These are phyloP conservation scores for Diaporthe helianthi DNA, from an alignment of 2,329 filamentous ascomycete genomes.

Conservation along the genomic window DNA sequence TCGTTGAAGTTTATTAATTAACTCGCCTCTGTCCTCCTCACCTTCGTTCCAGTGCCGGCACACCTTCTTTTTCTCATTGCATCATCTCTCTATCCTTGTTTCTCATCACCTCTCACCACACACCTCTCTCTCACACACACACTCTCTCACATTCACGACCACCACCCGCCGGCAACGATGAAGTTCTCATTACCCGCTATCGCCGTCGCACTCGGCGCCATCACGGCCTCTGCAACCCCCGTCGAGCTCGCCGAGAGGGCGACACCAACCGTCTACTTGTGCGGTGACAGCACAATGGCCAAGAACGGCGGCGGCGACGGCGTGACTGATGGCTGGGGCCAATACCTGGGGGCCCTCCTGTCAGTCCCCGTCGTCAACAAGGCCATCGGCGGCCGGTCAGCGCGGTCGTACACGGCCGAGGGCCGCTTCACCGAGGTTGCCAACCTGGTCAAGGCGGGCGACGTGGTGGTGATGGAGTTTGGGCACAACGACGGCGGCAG, in stretches of 20 bases:
- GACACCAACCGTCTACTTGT: conserved; percentile 54
- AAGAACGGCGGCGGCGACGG: conserved; percentile 47
- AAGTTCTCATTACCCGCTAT: conserved; percentile 28
- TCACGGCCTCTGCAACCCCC: conserved; percentile 34
- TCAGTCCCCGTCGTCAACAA: conserved; percentile 61
- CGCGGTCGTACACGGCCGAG: conserved; percentile 68
- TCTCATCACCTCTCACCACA: neutral
- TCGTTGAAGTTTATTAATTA: conserved; percentile 6
- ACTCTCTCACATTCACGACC: neutral
- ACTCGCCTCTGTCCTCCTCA: neutral
- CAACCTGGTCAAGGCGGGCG: conserved; percentile 55
- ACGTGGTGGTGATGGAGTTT: conserved; percentile 73
- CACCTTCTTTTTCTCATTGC: conserved; percentile 4
- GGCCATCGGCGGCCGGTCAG: conserved; percentile 67
- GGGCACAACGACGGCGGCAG: conserved; percentile 74
- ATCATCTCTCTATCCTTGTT: neutral
- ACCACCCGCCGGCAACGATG: conserved; percentile 27
- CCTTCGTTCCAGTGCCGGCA: conserved; percentile 20
- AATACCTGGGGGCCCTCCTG: conserved; percentile 60
- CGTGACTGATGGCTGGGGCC: conserved; percentile 62
- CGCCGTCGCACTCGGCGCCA: conserved; percentile 22
- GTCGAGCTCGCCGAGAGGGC: conserved; percentile 37
- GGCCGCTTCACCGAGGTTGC: conserved; percentile 65
- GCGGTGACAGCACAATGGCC: conserved; percentile 64
- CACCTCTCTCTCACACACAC: neutral